A percentile compares a stretch with the other conserved stretches of the same genome.
Conservation (phyloP, 331 rosid species). For the Saraca asoca region DNA sequence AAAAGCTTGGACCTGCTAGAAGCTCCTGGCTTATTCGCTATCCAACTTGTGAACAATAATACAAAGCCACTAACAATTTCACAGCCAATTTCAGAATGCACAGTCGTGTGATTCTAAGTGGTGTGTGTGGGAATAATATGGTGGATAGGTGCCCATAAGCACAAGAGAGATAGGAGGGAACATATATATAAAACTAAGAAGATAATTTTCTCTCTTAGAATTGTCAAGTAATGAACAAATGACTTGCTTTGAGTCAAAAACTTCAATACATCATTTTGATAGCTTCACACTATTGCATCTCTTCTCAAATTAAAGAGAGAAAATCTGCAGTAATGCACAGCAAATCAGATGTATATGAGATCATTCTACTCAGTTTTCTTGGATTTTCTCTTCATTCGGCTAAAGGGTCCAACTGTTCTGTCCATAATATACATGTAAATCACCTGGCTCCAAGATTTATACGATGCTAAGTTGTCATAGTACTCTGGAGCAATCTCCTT, state of each 20-base stretch:
- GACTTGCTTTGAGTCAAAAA: constrained; percentile 35
- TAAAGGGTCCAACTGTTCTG: constrained; percentile 77
- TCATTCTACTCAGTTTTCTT: constrained; percentile 57
- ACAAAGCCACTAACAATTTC: no score
- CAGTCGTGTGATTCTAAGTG: no score
- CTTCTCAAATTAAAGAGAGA: constrained; percentile 15
- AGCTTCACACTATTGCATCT: constrained; percentile 28
- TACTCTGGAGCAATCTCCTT: constrained; percentile 81
- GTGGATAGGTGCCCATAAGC: no score
- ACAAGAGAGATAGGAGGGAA: no score
- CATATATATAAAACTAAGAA: neutral
- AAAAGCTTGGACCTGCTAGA: no score
- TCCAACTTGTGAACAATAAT: no score
- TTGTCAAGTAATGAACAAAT: constrained; percentile 28
- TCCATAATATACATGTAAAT: constrained; percentile 90
- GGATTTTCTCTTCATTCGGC: constrained; percentile 81
- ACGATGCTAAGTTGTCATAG: constrained; percentile 57
- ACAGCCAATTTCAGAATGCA: no score
- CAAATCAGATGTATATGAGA: constrained; percentile 14
- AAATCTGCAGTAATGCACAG: constrained; percentile 8
- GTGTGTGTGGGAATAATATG: no score
- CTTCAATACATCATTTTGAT: constrained; percentile 32
- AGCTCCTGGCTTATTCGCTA: no score
- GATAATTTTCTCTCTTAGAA: neutral
- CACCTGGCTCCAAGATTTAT: constrained; percentile 87